A percentile compares a stretch with the other conserved stretches of the same genome.
phyloP scores from a whole-genome alignment of 768 basidiomycete species.

The Kwoniella sp. region DNA sequence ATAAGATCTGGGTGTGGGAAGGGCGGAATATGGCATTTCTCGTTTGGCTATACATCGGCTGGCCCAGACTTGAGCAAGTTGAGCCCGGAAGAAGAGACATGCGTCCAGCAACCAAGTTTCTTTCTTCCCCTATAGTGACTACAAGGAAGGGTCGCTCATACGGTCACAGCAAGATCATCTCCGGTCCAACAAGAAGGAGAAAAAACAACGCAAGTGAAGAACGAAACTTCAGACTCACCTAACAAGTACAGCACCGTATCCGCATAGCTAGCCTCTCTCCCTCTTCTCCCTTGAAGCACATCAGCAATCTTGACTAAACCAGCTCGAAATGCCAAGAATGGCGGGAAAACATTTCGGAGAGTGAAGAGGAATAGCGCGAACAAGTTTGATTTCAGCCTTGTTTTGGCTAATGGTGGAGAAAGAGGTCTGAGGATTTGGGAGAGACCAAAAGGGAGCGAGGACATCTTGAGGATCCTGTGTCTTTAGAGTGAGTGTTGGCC shows the following conservation, averaged over 20 bases:
- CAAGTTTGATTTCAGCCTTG: conserved; percentile 42
- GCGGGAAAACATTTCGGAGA: conserved; percentile 32
- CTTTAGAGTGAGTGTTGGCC: too few relatives aligned
- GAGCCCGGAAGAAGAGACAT: too few relatives aligned
- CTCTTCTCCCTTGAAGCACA: conserved; percentile 17
- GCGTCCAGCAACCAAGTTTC: too few relatives aligned
- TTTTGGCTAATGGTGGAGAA: conserved; percentile 24
- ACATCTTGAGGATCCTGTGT: neutral
- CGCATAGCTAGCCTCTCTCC: conserved; percentile 22
- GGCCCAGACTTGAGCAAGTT: too few relatives aligned
- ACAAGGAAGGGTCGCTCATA: too few relatives aligned
- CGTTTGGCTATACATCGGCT: too few relatives aligned
- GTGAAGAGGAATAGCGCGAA: conserved; percentile 33
- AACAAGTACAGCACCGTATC: conserved; percentile 19
- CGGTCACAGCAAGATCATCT: too few relatives aligned
- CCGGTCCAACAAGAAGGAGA: too few relatives aligned
- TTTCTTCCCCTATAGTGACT: too few relatives aligned
- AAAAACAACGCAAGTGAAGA: too few relatives aligned
- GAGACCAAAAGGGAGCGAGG: conserved; percentile 15
- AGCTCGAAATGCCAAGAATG: conserved; percentile 31
- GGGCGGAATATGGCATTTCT: too few relatives aligned
- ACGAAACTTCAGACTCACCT: conserved; percentile 15
- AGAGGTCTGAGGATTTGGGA: conserved; percentile 23
- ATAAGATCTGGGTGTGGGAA: too few relatives aligned
- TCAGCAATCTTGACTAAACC: conserved; percentile 27